Percentiles rank a stretch among this genome's conserved stretches.
phyloP scores from a whole-genome alignment of 306 rosid species.

The Castanea mollissima region DNA sequence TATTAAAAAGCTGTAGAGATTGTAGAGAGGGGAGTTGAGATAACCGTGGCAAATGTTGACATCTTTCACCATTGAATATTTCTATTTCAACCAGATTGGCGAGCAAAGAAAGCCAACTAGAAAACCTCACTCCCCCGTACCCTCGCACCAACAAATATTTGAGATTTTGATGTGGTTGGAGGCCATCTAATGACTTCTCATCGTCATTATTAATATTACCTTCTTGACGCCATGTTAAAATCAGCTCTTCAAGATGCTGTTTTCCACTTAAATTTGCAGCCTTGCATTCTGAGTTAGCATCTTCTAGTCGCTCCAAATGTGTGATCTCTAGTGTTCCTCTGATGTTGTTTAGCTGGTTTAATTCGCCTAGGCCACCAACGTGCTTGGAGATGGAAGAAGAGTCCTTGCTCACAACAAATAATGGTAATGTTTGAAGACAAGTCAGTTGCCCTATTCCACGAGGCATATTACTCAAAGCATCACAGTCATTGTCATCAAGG shows the following conservation, averaged over 20 bases:
- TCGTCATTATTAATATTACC: neutral
- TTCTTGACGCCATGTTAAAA: neutral
- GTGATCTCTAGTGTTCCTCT: neutral
- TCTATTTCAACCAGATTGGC: neutral
- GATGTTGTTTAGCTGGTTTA: neutral
- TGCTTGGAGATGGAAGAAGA: too few relatives aligned
- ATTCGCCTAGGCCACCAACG: neutral
- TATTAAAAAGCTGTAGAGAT: fast-evolving
- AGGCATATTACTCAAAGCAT: neutral
- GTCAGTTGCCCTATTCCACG: neutral
- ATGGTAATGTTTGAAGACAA: neutral
- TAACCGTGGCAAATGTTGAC: neutral
- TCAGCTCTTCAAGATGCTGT: neutral
- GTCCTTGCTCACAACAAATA: neutral
- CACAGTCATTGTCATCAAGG: neutral
- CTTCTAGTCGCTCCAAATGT: neutral
- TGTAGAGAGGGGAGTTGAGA: neutral
- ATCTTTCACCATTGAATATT: neutral
- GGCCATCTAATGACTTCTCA: neutral
- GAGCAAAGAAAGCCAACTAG: neutral
- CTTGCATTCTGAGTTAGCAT: neutral
- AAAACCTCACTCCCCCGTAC: neutral
- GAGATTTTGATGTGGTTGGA: neutral
- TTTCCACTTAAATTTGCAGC: neutral
- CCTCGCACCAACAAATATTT: neutral